These are phyloP conservation scores for Hymenoscyphus occultus DNA, from an alignment of 2,329 filamentous ascomycete genomes.

Conservation along the genomic window DNA sequence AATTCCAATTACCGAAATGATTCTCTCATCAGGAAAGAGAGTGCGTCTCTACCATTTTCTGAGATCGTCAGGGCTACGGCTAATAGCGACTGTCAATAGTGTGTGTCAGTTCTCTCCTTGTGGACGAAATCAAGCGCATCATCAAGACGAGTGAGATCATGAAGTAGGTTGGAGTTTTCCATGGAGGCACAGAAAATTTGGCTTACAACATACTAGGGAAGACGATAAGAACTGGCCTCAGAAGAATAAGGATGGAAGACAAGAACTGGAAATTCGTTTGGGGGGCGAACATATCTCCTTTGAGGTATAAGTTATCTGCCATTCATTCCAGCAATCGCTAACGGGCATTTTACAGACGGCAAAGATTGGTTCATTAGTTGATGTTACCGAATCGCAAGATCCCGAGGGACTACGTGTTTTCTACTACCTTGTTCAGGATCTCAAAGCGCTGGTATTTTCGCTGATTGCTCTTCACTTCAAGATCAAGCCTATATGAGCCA, in stretches of 20 bases:
- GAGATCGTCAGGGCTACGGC: conserved; percentile 12
- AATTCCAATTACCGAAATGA: conserved; percentile 99
- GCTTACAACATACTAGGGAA: conserved; percentile 60
- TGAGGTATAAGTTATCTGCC: conserved; percentile 59
- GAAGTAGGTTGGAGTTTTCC: conserved; percentile 59
- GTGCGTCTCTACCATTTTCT: conserved; percentile 52
- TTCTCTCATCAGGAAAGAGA: conserved; percentile 98
- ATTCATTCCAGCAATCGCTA: background rate
- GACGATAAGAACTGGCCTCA: conserved; percentile 98
- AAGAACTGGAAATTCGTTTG: conserved; percentile 91
- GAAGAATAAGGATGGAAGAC: conserved; percentile 98
- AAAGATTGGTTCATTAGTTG: conserved; percentile 94
- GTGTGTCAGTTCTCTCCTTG: conserved; percentile 88
- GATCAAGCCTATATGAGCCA: conserved; percentile 70
- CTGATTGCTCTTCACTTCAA: conserved; percentile 97
- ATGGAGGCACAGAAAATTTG: background rate
- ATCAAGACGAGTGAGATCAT: conserved; percentile 96
- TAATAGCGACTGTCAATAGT: conserved; percentile 52
- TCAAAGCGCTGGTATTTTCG: conserved; percentile 95
- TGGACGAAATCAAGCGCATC: conserved; percentile 94
- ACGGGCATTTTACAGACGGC: conserved; percentile 63
- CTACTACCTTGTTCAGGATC: conserved; percentile 96
- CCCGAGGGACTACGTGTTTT: conserved; percentile 95
- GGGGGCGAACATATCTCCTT: conserved; percentile 97
- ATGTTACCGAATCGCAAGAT: conserved; percentile 93